These are phyloP conservation scores for Diaporthe sp. DNA, from an alignment of 2,329 filamentous ascomycete genomes.

Conservation along the genomic window DNA sequence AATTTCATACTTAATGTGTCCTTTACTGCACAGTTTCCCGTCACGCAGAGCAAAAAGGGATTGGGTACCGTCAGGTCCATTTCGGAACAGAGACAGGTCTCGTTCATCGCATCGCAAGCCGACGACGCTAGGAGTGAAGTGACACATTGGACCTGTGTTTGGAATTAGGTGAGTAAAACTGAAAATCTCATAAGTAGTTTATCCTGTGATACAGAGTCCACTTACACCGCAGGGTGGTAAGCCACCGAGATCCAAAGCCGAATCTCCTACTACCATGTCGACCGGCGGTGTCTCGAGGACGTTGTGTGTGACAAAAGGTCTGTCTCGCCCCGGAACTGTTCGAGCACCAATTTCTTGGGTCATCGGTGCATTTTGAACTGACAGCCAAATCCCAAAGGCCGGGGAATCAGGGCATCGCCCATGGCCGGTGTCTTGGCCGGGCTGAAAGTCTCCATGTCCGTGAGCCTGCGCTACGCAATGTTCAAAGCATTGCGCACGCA, in stretches of 20 bases:
- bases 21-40: not conserved
- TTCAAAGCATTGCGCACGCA: not conserved
- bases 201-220: not conserved
- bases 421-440: not conserved
- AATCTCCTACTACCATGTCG: not conserved
- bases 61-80: not conserved
- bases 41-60: not conserved
- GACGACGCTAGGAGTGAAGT: not conserved
- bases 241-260: not conserved
- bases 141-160: slow-evolving; percentile 1
- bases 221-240: slow-evolving; percentile 24
- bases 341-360: not conserved
- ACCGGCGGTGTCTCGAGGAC: not conserved
- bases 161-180: not conserved
- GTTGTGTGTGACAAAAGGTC: not conserved
- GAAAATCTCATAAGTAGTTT: not conserved
- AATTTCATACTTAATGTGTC: not conserved
- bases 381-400: too few species aligned
- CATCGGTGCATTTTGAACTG: not conserved
- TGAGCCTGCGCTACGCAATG: not conserved
- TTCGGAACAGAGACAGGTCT: slow-evolving; percentile 27
- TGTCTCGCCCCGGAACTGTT: not conserved
- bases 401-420: not conserved
- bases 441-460: slow-evolving; percentile 12
- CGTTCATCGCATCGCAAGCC: not conserved